Base-by-base conservation (phyloP, 306 rosid species). In the Vicia faba region DNA sequence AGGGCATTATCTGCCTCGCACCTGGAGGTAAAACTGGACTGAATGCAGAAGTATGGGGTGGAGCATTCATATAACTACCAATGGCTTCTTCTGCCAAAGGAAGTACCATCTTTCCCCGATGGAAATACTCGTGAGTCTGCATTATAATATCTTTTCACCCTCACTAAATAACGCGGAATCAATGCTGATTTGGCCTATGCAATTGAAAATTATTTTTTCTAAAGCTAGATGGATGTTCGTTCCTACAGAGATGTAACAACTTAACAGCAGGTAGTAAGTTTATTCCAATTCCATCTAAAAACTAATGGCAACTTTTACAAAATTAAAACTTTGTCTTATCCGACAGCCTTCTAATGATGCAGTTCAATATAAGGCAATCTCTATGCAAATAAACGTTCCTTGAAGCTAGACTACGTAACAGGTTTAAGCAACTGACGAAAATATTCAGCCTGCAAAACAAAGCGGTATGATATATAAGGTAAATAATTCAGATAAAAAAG, bases 361-460 rank as follows among this genome's bases (percentile, higher is more conserved):
- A 81, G 72, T 80, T 68, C 80, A 78, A 83, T 73, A 45, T 53
- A 83, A 78, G 62, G 71, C 58, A 85, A 81, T 65, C 76, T 71
- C 70, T 59, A 81, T 73, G 78, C 70, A 88, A 72, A 81, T 83
- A 82, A 80, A 70, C 31, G 67, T 76, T 38, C 63, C 53, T 70
- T 44, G 26, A 61, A 40, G 50, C 38, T 71, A 80, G 78, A 88
- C 98, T 92, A 92, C 98, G 98, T 92, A 68, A 92, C 96, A 79
- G 98, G 98, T 70, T 92, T 92, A 53, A 92, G 96, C 86, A 92
- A 85, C 79, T 92, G 98, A 80, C 98, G 98, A 48, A 92, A 92
- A 71, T 92, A 92, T 69, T 92, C 95, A 38, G 98, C 96, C 96
- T 92, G 96, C 64, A 82, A 61, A 7, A 76, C 33, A 62, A 78